Percentiles rank a stretch among this genome's conserved stretches.
These are phyloP conservation scores for Shiraia bambusicola DNA, from an alignment of 2,329 filamentous ascomycete genomes.

Conservation along the genomic window DNA sequence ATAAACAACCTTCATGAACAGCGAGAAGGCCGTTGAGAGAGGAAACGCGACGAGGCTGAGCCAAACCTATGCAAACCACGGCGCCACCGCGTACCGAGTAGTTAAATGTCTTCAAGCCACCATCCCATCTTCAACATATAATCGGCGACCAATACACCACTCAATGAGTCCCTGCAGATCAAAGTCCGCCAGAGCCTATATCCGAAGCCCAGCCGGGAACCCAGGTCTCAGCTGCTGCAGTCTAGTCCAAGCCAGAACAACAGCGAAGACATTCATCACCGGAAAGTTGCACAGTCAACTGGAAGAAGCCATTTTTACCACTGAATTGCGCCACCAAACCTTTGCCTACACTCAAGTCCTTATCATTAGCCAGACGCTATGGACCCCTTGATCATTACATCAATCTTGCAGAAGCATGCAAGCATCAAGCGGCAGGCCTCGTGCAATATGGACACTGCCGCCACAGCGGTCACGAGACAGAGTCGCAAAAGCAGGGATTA, in stretches of 20 bases:
- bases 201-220: constrained; percentile 8
- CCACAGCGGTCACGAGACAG: constrained; percentile 8
- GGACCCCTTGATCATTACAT: constrained; percentile 5
- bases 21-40: constrained; percentile 6
- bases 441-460: neutral
- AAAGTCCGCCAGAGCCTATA: neutral
- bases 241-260: constrained; percentile 1
- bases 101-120: neutral
- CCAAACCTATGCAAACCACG: constrained; percentile 9
- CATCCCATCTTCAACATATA: neutral
- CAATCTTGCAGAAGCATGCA: constrained; percentile 10
- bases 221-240: constrained; percentile 13
- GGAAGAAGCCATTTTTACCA: constrained; percentile 8
- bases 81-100: constrained; percentile 18
- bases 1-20: neutral
- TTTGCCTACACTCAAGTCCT: constrained; percentile 9
- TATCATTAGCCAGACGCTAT: neutral
- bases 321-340: constrained; percentile 1
- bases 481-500: constrained; percentile 21
- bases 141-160: constrained; percentile 20
- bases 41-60: constrained; percentile 12
- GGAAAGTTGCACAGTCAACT: constrained; percentile 13
- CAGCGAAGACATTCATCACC: constrained; percentile 11
- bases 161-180: constrained; percentile 9
- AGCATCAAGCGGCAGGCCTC: neutral